Evolutionary conservation across 768 basidiomycete genomes (phyloP), one percentile per base, ranked within the genome.

Genomic region (Russula compacta): DNA sequence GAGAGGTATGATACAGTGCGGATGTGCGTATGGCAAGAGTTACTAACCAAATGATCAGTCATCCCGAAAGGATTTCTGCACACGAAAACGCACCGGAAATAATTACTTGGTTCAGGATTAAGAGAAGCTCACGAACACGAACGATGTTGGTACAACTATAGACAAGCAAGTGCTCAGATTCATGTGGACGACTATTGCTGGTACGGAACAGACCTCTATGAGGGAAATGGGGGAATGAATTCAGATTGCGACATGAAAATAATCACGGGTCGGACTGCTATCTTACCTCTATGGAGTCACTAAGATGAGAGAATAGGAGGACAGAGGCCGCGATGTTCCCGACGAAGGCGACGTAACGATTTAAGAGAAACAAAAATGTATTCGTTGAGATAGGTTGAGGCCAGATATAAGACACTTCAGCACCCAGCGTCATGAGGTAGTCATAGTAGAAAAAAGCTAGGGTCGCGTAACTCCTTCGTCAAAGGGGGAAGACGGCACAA

Each of bases 331-430:
- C 61, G 32, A 70, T 67, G 47, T 71, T 68, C 36, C 75, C 77
- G 46, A 78, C 68, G 52, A 79, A 72, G 2, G 78, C 73, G 35
- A 78, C 63, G 58, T 83, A 83, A 6, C 81, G 78, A 61, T 81
- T 80, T 38, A 79, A 50, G 52, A 79, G 76, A 68, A 83, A 83
- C 66, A 76, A 73, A 36, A 74, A 73, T 2, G 78, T 71, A 55
- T 78, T 76, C 9, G 64, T 53, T 1, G 69, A 71, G 56, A 74
- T 75, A 1, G 74, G 74, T 48, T 73, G 71, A 55, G 69, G 69
- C 82, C 82, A 83, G 6, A 83, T 66, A 53, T 74, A 73, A 15
- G 71, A 66, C 40, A 79, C 67, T 64, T 82, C 81, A 19, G 67
- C 67, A n/a, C 65, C 60, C 24, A 73, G 63, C 6, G 73, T 74